Evolutionary conservation across 192 early-diverging fungal genomes (phyloP), one percentile per base, ranked within the genome.

Genomic region (Backusella sp.): DNA sequence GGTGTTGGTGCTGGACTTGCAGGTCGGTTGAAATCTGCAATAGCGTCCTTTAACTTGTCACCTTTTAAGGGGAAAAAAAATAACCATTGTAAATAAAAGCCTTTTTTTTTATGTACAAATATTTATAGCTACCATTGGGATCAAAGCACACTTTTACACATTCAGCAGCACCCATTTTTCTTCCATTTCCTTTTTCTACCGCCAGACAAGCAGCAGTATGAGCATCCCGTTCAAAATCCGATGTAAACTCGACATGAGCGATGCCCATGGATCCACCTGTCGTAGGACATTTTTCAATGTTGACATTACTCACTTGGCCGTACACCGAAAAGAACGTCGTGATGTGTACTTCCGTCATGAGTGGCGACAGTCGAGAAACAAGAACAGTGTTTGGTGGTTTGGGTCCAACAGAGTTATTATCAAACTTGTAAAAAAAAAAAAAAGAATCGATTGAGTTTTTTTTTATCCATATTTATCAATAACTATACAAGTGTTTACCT

Each of bases 221-320:
- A 7, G 77, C 85, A 66, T 74, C 62, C 14, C 73, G 73, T 15
- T 28, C 49, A 35, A 75, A 77, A 32, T 78, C 70, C 66, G 70
- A 79, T 41, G 79, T 80, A 70, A 86, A 89, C 11, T 82, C 77
- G 11, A 88, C 84, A 11, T 77, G 80, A 30, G 84, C 88, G 34
- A 89, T 75, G 28, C 88, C 88, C 28, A 86, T 77, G 12, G 83
- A 84, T 15, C 77, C 75, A 17, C 85, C 85, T 3, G 86, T 85
- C 19, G 82, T 81, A 59, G 86, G 86, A 37, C 84, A 76, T 68
- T 79, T 80, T 72, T 89, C 85, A 67, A 89, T 82, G 21, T 83
- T 68, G n/a, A 86, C 84, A 62, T 78, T 75, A 35, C 83, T 72
- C 30, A 86, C 84, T 59, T 84, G 77, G 1, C 88, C 88, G 79